Evolutionary conservation across 768 basidiomycete species (phyloP), one percentile per base, ranked within the genome.

Genomic region (Pisolithus orientalis): DNA sequence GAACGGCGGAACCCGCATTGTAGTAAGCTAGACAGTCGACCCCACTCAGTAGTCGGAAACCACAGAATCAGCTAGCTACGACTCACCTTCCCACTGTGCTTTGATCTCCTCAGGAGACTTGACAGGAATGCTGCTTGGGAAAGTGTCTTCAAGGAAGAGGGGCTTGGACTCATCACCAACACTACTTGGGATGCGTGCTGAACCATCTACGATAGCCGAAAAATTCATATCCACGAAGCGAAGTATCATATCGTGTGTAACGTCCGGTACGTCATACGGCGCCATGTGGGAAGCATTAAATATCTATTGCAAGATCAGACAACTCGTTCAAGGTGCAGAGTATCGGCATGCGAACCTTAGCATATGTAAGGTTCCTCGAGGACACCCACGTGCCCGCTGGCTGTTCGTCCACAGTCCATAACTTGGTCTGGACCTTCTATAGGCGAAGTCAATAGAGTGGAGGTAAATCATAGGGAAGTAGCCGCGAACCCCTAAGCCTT

Each of bases 221-320:
- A 95, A 90, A 72, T 98, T 87, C 54, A 94, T 82, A 47, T 83
- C 86, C 85, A 97, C 91, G 74, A 99, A 99, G 13, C 96, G 90
- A 39, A 96, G 81, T 59, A 99, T 95, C 96, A 98, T 97, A 68
- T 99, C 96, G 66, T 97, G 93, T 4, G 94, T 76, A 17, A 86
- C 82, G 48, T 90, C 79, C 0, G 94, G 94, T 11, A 88, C 75
- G 67, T 99, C 95, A 67, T 75, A 87, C 11, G 88, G 85, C 7
- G 82, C 95, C 96, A 98, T 99, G 69, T 98, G 96, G 1, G 94
- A 97, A 3, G 92, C 90, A 53, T 93, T 90, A 68, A 86, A 88
- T 25, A 96, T 80, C 90, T 94, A 53, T 40, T 52, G 29, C 34
- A 47, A 25, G 31, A 46, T 32, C 32, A 39, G 14, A 27, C 14